Conservation (phyloP, 2,329 filamentous ascomycete species). For the Podosphaera xanthii region DNA sequence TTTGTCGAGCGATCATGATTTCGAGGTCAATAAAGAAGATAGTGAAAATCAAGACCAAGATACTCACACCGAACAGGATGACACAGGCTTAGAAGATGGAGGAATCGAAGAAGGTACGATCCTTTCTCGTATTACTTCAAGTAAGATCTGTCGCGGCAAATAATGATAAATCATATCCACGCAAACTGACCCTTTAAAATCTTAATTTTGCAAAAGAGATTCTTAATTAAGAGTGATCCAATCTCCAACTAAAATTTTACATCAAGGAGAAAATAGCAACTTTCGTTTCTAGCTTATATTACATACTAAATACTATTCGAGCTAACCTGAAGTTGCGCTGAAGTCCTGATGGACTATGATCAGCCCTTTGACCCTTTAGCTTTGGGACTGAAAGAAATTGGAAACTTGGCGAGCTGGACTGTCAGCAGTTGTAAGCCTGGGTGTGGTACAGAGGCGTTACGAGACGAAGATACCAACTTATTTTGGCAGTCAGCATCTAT, state of each 20-base stretch:
- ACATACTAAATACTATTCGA: neutral
- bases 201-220: neutral
- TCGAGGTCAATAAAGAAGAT: too few species aligned
- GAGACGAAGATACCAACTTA: conserved; percentile 45
- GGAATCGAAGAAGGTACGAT: conserved; percentile 13
- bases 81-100: conserved; percentile 17
- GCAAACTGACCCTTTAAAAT: too few species aligned
- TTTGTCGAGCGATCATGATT: too few species aligned
- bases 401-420: conserved; percentile 62
- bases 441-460: conserved; percentile 53
- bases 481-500: conserved; percentile 52
- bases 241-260: neutral
- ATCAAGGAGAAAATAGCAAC: neutral
- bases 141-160: too few species aligned
- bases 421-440: conserved; percentile 65
- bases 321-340: conserved; percentile 3
- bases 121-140: neutral
- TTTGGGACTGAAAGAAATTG: conserved; percentile 53
- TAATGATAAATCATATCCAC: too few species aligned
- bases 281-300: neutral
- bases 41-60: too few species aligned
- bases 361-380: conserved; percentile 26
- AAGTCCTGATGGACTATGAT: conserved; percentile 13
- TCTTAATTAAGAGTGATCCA: neutral
- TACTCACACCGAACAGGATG: conserved; percentile 5